These are phyloP conservation scores for Echinochloa phyllopogon DNA, from an alignment of 176 grass and related monocot genomes.

Conservation along the genomic window DNA sequence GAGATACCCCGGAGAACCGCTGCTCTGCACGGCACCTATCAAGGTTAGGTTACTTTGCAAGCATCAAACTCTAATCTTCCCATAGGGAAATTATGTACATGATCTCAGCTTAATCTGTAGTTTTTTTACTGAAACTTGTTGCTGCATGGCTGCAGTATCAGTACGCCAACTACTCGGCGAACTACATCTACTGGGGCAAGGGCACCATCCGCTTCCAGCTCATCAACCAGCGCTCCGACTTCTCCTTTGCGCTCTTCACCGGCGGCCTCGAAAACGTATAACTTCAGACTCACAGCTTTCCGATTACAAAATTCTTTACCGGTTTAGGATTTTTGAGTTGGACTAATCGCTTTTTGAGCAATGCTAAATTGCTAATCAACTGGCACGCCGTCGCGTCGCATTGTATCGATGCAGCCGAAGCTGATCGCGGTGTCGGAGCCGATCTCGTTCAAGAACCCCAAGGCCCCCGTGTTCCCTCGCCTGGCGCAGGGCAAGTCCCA, in stretches of 20 bases:
- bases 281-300: too few relatives aligned
- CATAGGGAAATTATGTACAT: too few relatives aligned
- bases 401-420: conserved; percentile 43
- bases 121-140: not conserved
- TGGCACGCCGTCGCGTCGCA: not conserved
- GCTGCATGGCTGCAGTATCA: conserved; percentile 60
- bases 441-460: conserved; percentile 60
- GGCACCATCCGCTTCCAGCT: conserved; percentile 64
- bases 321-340: too few relatives aligned
- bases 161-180: conserved; percentile 69
- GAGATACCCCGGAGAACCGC: conserved; percentile 33
- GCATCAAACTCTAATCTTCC: not conserved
- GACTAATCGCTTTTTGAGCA: too few relatives aligned
- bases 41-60: conserved; percentile 50
- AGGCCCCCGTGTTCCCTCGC: conserved; percentile 85
- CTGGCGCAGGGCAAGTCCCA: conserved; percentile 85
- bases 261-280: conserved; percentile 69
- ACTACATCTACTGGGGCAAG: conserved; percentile 63
- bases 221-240: conserved; percentile 90
- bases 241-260: conserved; percentile 76
- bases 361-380: too few relatives aligned
- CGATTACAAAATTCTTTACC: too few relatives aligned
- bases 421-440: conserved; percentile 65
- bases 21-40: conserved; percentile 85
- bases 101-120: too few relatives aligned